A percentile compares a stretch with the other conserved stretches of the same genome.
These are phyloP conservation scores for Pseudopyricularia cyperi DNA, from an alignment of 2,329 filamentous ascomycete species.

Conservation along the genomic window DNA sequence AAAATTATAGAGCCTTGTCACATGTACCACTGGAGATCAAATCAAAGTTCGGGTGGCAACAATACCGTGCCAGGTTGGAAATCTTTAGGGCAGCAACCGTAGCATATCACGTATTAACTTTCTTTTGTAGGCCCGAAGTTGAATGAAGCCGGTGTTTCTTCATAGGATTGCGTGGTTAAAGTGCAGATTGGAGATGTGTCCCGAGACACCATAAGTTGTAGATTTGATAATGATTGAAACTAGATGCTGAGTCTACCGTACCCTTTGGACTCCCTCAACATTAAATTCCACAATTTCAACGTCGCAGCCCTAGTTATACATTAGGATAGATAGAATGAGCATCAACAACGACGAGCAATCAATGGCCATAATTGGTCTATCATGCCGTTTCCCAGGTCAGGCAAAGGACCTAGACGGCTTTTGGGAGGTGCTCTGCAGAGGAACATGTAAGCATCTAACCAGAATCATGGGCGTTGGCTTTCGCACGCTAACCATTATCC, in stretches of 20 bases:
- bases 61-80: too few relatives aligned
- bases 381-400: constrained; percentile 44
- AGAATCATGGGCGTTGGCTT: constrained; percentile 1
- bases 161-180: background rate
- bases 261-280: background rate
- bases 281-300: too few relatives aligned
- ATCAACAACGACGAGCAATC: background rate
- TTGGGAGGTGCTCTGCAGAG: constrained; percentile 56
- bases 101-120: too few relatives aligned
- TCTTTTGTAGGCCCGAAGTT: background rate
- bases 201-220: background rate
- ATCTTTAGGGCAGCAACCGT: too few relatives aligned
- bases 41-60: too few relatives aligned
- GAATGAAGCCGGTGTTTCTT: background rate
- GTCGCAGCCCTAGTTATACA: too few relatives aligned
- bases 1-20: too few relatives aligned
- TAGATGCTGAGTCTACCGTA: background rate
- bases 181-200: background rate
- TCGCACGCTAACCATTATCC: constrained; percentile 16
- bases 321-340: too few relatives aligned
- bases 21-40: too few relatives aligned
- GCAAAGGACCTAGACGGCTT: constrained; percentile 47
- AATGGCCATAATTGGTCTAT: constrained; percentile 54
- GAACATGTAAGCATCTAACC: constrained; percentile 13
- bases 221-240: background rate